Evolutionary conservation across 2,329 filamentous ascomycete species (phyloP), one percentile per base, ranked within the genome.

Genomic region (Aspergillus nomiae): DNA sequence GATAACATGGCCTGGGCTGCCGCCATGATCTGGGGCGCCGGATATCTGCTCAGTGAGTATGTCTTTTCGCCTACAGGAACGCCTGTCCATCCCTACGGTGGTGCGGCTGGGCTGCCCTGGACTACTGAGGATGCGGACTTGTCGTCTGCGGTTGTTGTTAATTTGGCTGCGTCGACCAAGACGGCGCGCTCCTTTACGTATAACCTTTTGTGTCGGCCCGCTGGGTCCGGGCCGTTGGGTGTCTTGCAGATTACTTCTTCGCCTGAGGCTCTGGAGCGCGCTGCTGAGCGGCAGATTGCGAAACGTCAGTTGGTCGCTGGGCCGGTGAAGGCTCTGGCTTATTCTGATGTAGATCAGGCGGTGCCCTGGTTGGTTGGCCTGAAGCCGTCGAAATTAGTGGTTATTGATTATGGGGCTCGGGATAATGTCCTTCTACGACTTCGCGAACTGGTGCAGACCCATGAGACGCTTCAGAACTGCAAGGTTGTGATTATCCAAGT

Each of bases 21-120:
- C 56, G 59, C 73, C 58, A 71, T 75, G 2, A 64, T 66, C 36
- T 75, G 67, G 67, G 46, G 56, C 3, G 65, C 74, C 0, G 73
- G 71, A 4, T 77, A 76, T 64, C 64, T 78, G 30, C 65, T 79
- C 59, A 71, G 71, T 24, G 34, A 66, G 12, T 76, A 71, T 70
- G 70, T 70, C 59, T 80, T 79, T 67, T 41, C 63, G 11, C 34
- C 64, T 24, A 50, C 6, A 38, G 32, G 45, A 14, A 10, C 10
- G 36, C 63, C 58, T 16, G 36, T 65, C 16, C 63, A 66, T n/a
- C 65, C 65, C 9, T 51, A 58, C 11, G 63, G 65, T 26, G 43
- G 19, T 19, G 61, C 71, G 3, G 46, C 69, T 4, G 67, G 72
- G 41, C 38, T 36, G 8, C 63, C 62, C 4, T 79, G 77, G 78